Base-by-base conservation (phyloP, 2,329 filamentous ascomycete species). In the Seiridium unicorne region DNA sequence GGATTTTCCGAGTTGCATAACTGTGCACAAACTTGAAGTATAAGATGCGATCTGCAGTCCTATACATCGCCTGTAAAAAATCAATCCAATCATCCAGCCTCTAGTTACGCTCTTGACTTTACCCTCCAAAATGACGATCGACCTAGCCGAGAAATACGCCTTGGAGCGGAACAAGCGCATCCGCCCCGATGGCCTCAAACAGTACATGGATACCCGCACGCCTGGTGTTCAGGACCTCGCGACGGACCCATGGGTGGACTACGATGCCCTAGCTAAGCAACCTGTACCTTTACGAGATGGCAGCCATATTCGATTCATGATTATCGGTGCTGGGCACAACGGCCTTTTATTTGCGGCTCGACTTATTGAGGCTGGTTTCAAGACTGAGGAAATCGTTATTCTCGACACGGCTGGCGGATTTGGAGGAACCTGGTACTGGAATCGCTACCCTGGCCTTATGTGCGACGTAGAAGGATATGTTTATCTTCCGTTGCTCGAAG, bases 381-480 rank as follows among this genome's bases (percentile, higher is more conserved):
- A 54, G 8, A 60, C 68, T 7, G 64, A 70, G 4, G 72, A 78
- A 51, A 73, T 81, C 32, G 62, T 71, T 13, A 73, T 81, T 42
- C 66, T 79, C 8, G 79, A 81, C 63, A 81, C 70, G 18, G 79
- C 78, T 3, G 77, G 76, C 3, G 77, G 77, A 5, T 81, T 80
- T 65, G 79, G 80, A 3, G 79, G 79, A 0, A 80, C 77, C 1
- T 81, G 79, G 71, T 81, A 79, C 63, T 81, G 76, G 76, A 81
- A 81, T 51, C 70, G 74, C 8, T 81, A 81, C 59, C 79, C 79
- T 1, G 79, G 80, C 3, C 63, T 79, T 3, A 72, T 70, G 62
- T 82, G 79, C 60, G 80, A 83, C 66, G 68, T 81, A 9, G 79
- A 83, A 63, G 73, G 71, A 47, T 82, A 80, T 62, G 72, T 73